These are phyloP conservation scores for Suhomyces faveliae DNA, from an alignment of 805 yeast species.

Conservation along the genomic window DNA sequence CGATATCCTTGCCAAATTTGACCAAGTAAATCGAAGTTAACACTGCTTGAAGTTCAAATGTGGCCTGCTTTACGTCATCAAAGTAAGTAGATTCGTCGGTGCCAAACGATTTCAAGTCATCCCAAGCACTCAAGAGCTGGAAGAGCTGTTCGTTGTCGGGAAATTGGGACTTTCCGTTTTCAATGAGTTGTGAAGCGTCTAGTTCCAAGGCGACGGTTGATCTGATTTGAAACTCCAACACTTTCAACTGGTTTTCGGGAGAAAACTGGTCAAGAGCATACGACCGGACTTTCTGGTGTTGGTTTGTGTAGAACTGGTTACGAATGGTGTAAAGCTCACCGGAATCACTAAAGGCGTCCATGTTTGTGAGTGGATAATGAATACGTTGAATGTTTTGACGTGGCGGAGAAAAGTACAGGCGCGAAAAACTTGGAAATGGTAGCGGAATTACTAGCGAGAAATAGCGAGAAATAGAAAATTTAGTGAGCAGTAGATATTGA, in stretches of 20 bases:
- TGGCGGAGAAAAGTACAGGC: neutral
- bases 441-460: neutral
- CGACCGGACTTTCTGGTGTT: conserved; percentile 44
- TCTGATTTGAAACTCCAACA: conserved; percentile 41
- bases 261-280: conserved; percentile 40
- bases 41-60: conserved; percentile 41
- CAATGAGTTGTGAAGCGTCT: conserved; percentile 41
- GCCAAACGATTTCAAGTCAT: conserved; percentile 43
- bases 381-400: neutral
- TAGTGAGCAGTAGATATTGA: too few species aligned
- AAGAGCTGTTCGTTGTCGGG: conserved; percentile 36
- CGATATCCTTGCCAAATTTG: conserved; percentile 33
- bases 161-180: conserved; percentile 30
- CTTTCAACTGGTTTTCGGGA: conserved; percentile 35
- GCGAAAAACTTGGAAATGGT: neutral
- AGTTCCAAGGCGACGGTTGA: conserved; percentile 35
- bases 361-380: conserved; percentile 12
- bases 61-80: conserved; percentile 35
- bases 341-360: conserved; percentile 42
- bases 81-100: conserved; percentile 43
- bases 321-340: conserved; percentile 55
- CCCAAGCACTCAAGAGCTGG: conserved; percentile 41
- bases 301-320: conserved; percentile 62
- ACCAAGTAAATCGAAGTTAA: conserved; percentile 40
- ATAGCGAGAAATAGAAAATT: neutral